Conservation (phyloP, 2,329 filamentous ascomycete genomes). For the Colletotrichum tamarilloi region DNA sequence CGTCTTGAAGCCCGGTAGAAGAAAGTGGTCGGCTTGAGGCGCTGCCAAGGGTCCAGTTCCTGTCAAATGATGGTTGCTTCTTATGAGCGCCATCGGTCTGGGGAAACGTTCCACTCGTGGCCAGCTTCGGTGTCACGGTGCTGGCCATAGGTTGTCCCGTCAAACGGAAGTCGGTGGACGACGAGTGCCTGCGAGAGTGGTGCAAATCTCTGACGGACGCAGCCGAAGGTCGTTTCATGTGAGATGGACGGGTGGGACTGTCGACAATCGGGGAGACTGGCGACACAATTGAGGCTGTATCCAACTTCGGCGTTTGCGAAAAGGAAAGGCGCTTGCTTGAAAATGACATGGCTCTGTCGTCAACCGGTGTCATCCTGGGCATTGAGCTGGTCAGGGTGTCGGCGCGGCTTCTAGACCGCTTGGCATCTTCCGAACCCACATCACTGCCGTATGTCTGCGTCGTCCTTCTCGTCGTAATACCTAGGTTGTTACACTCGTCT, state of each 20-base stretch:
- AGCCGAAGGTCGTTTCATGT: constrained; percentile 76
- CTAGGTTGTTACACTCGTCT: constrained; percentile 78
- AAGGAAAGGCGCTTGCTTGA: constrained; percentile 61
- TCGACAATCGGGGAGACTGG: constrained; percentile 55
- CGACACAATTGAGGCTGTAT: constrained; percentile 54
- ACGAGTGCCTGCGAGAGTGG: constrained; percentile 88
- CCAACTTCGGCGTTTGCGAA: constrained; percentile 62
- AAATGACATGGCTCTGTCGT: constrained; percentile 58
- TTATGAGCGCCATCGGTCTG: constrained; percentile 60
- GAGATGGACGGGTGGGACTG: constrained; percentile 58
- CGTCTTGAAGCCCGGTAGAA: constrained; percentile 62
- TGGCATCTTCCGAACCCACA: constrained; percentile 64
- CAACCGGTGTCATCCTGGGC: constrained; percentile 53
- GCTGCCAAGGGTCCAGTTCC: constrained; percentile 74
- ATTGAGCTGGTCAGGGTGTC: constrained; percentile 65
- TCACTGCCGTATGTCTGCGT: constrained; percentile 70
- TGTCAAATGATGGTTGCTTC: constrained; percentile 77
- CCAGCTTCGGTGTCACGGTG: constrained; percentile 54
- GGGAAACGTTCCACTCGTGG: constrained; percentile 55
- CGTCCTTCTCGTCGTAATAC: constrained; percentile 57
- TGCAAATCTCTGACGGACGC: constrained; percentile 85
- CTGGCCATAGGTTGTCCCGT: constrained; percentile 47
- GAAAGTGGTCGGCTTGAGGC: constrained; percentile 63
- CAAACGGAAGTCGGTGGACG: constrained; percentile 74
- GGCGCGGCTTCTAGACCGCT: constrained; percentile 64